phyloP scores from a whole-genome alignment of 2,329 filamentous ascomycete genomes.

The Chaetomiaceae sp. region DNA sequence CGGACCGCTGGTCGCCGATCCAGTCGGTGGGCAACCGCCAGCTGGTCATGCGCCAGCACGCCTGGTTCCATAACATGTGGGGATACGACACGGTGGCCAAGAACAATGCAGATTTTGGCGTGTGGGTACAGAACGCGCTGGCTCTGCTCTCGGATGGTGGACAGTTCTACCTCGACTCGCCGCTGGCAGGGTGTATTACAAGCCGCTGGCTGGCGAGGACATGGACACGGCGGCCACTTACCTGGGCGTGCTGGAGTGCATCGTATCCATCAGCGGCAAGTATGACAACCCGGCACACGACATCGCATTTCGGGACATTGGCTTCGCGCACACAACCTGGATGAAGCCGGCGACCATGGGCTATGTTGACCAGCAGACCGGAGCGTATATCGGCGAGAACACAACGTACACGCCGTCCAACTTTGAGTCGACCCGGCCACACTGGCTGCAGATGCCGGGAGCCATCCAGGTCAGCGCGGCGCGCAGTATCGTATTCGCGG shows the following conservation, averaged over 20 bases:
- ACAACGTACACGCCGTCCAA: constrained; percentile 1
- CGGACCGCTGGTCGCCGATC: background rate
- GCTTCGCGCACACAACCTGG: background rate
- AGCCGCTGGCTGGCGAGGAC: background rate
- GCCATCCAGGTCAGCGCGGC: background rate
- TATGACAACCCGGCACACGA: background rate
- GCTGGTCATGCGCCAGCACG: background rate
- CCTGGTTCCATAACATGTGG: constrained; percentile 2
- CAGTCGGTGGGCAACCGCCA: constrained; percentile 1
- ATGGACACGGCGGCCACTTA: background rate
- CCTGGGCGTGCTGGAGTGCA: background rate
- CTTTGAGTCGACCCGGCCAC: background rate
- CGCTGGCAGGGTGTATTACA: background rate
- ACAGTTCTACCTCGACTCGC: background rate
- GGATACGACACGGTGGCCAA: constrained; percentile 1
- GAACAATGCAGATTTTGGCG: background rate
- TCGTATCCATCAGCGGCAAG: background rate
- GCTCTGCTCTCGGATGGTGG: background rate
- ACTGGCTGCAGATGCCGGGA: background rate
- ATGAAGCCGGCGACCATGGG: background rate
- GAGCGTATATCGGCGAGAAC: constrained; percentile 1
- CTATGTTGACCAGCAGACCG: background rate
- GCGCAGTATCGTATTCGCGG: background rate
- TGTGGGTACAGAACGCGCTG: constrained; percentile 2
- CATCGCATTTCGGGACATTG: background rate